Evolutionary conservation across 2,329 filamentous ascomycete genomes (phyloP).

Genomic region (Alternaria alternata): DNA sequence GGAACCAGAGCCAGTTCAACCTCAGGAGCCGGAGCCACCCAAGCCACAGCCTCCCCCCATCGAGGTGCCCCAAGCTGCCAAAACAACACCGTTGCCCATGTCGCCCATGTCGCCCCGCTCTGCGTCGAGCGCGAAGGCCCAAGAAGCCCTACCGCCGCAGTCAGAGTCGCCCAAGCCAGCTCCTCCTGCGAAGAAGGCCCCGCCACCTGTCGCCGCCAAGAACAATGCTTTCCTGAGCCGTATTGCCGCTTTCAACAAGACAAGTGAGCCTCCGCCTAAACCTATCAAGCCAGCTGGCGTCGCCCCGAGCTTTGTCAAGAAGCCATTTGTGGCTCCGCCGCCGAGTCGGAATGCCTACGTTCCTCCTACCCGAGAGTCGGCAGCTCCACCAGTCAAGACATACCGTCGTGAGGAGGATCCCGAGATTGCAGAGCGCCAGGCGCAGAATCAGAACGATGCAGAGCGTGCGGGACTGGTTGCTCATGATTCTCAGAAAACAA

Average conservation of each 20-base stretch:
- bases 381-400: slow-evolving; percentile 73
- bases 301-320: slow-evolving; percentile 81
- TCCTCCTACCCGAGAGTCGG: slow-evolving; percentile 74
- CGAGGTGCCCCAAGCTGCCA: slow-evolving; percentile 35
- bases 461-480: slow-evolving; percentile 71
- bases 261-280: slow-evolving; percentile 82
- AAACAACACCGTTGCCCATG: slow-evolving; percentile 33
- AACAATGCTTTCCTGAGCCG: slow-evolving; percentile 92
- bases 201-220: slow-evolving; percentile 76
- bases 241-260: slow-evolving; percentile 96
- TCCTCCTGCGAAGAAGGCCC: slow-evolving; percentile 60
- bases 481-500: slow-evolving; percentile 50
- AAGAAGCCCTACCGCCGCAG: slow-evolving; percentile 27
- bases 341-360: slow-evolving; percentile 92
- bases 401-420: slow-evolving; percentile 91
- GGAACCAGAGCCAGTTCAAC: slow-evolving; percentile 29
- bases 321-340: slow-evolving; percentile 94
- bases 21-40: slow-evolving; percentile 42
- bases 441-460: slow-evolving; percentile 71
- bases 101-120: slow-evolving; percentile 43
- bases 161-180: slow-evolving; percentile 53
- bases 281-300: slow-evolving; percentile 81
- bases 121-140: slow-evolving; percentile 31
- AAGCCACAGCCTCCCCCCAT: slow-evolving; percentile 51
- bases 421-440: slow-evolving; percentile 66